phyloP scores from a whole-genome alignment of 441 rosid genomes.

The Croton setiger region DNA sequence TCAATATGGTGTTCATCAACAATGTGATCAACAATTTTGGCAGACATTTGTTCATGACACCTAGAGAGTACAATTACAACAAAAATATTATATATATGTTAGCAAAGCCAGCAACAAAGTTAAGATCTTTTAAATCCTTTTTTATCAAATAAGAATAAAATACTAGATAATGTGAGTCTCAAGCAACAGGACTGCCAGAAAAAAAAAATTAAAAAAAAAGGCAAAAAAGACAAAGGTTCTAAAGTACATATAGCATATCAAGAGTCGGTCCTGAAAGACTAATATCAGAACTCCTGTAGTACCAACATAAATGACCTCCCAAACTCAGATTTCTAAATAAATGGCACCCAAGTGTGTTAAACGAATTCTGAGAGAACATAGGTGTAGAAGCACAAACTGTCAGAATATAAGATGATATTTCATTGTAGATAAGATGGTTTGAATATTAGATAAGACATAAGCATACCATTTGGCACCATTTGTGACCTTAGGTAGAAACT shows the following conservation, averaged over 20 bases:
- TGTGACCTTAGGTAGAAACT: conserved; percentile 63
- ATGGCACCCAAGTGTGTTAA: too few relatives aligned
- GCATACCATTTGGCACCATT: conserved; percentile 50
- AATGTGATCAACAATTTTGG: conserved; percentile 66
- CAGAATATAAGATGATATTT: neutral
- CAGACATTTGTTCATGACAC: conserved; percentile 90
- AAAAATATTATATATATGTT: conserved; percentile 14
- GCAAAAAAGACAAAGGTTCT: neutral
- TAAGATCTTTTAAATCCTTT: neutral
- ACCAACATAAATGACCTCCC: neutral
- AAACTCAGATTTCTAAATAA: neutral
- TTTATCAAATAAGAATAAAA: neutral
- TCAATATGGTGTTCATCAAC: conserved; percentile 82
- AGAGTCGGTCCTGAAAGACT: neutral
- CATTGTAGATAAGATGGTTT: neutral
- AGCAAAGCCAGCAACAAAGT: neutral
- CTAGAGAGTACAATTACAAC: conserved; percentile 32
- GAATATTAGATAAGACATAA: neutral
- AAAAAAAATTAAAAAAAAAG: neutral
- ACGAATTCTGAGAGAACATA: neutral
- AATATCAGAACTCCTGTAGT: neutral
- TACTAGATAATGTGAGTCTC: neutral
- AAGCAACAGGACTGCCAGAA: neutral
- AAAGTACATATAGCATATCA: neutral
- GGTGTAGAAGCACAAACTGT: too few relatives aligned